These are phyloP conservation scores for Salvia splendens DNA, from an alignment of 257 asterid genomes.

Conservation along the genomic window DNA sequence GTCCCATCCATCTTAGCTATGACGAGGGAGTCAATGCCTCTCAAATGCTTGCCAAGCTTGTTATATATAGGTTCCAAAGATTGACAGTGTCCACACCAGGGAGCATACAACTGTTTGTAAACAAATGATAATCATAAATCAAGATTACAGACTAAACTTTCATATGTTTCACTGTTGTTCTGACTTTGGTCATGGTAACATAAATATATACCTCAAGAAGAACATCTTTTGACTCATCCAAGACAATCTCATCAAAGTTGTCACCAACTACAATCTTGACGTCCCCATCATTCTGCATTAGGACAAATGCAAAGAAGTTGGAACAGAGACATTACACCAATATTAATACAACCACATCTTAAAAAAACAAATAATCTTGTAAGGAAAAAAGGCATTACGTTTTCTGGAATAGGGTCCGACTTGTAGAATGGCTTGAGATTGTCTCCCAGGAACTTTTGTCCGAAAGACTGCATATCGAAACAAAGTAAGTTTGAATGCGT, in stretches of 20 bases:
- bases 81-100: slow-evolving; percentile 98
- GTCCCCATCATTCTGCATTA: slow-evolving; percentile 79
- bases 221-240: slow-evolving; percentile 96
- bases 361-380: slow-evolving; percentile 14
- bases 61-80: slow-evolving; percentile 79
- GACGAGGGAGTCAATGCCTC: slow-evolving; percentile 69
- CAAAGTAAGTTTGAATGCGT: slow-evolving; percentile 14
- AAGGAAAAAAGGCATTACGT: slow-evolving; percentile 38
- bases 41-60: slow-evolving; percentile 81
- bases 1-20: slow-evolving; percentile 99
- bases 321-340: slow-evolving; percentile 35
- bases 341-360: slow-evolving; percentile 36
- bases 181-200: neutral
- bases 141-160: neutral
- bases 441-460: slow-evolving; percentile 72
- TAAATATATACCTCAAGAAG: slow-evolving; percentile 80
- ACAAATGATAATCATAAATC: slow-evolving; percentile 23
- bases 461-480: slow-evolving; percentile 61
- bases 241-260: slow-evolving; percentile 87
- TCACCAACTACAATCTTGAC: slow-evolving; percentile 88
- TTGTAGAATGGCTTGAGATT: slow-evolving; percentile 85
- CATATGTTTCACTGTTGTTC: neutral
- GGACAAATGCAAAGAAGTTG: neutral
- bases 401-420: slow-evolving; percentile 91
- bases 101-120: slow-evolving; percentile 72